Percentiles rank a stretch among this genome's conserved stretches.
Conservation (phyloP, 2,329 filamentous ascomycete species). For the Diaporthe citriasiana region DNA sequence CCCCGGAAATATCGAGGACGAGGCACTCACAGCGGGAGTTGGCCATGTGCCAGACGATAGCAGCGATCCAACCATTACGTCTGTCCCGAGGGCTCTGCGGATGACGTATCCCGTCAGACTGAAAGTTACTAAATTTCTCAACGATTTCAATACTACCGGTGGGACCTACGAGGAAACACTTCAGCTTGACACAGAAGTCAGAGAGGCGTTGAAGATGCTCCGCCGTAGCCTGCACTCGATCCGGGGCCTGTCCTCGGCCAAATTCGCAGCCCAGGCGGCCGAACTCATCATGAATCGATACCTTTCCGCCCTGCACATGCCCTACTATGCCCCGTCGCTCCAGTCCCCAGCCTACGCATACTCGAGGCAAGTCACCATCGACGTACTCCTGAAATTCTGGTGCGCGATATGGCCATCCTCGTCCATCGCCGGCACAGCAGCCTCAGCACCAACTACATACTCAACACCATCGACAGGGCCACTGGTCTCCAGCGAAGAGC, state of each 20-base stretch:
- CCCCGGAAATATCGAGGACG: conserved; percentile 67
- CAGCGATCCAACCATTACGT: conserved; percentile 61
- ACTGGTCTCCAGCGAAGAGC: conserved; percentile 43
- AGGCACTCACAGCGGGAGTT: conserved; percentile 57
- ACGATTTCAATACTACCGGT: conserved; percentile 57
- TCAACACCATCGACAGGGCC: conserved; percentile 42
- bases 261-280: conserved; percentile 59
- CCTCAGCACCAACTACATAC: conserved; percentile 33
- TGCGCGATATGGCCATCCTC: conserved; percentile 43
- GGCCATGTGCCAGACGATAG: conserved; percentile 42
- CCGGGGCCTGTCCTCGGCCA: conserved; percentile 51
- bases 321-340: conserved; percentile 59
- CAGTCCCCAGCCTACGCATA: conserved; percentile 65
- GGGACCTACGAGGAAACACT: conserved; percentile 64
- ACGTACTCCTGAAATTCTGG: conserved; percentile 53
- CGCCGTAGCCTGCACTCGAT: conserved; percentile 47
- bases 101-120: conserved; percentile 60
- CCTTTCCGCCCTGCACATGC: conserved; percentile 68
- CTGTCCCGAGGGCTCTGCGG: conserved; percentile 62
- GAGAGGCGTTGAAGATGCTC: conserved; percentile 55
- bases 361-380: conserved; percentile 55
- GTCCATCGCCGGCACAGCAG: conserved; percentile 8
- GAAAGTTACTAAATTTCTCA: conserved; percentile 60
- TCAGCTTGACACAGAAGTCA: conserved; percentile 61
- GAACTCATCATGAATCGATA: conserved; percentile 62